Evolutionary conservation across 352 stramenopile species (phyloP).

Genomic region (Phytophthora chlamydospora): DNA sequence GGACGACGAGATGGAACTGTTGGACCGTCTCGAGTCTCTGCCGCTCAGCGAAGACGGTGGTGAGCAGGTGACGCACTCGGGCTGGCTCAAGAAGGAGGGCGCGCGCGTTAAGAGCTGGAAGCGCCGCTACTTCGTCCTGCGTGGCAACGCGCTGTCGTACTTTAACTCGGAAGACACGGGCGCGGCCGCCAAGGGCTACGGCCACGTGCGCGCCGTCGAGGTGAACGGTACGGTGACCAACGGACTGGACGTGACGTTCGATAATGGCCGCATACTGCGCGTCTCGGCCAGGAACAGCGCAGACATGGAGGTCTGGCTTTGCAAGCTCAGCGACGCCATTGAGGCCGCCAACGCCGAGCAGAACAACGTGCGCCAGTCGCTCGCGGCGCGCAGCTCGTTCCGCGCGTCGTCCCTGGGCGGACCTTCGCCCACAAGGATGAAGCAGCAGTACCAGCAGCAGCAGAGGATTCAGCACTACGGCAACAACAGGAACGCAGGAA

Average conservation of each 20-base stretch:
- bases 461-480: constrained; percentile 26
- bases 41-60: constrained; percentile 48
- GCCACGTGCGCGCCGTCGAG: constrained; percentile 76
- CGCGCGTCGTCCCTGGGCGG: constrained; percentile 42
- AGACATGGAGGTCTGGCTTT: constrained; percentile 82
- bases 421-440: constrained; percentile 42
- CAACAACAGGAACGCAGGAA: constrained; percentile 19
- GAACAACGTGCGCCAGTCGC: constrained; percentile 64
- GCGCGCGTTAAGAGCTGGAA: constrained; percentile 85
- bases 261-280: constrained; percentile 75
- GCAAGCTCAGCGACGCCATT: constrained; percentile 74
- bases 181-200: constrained; percentile 78
- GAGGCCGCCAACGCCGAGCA: constrained; percentile 60
- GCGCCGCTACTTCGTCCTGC: constrained; percentile 77
- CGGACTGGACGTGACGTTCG: constrained; percentile 79
- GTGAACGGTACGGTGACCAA: constrained; percentile 66
- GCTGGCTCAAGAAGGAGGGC: constrained; percentile 84
- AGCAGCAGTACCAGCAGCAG: constrained; percentile 29
- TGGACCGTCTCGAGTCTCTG: constrained; percentile 63
- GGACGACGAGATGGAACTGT: constrained; percentile 59
- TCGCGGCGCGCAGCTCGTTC: constrained; percentile 49
- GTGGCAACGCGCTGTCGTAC: constrained; percentile 82
- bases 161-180: constrained; percentile 82
- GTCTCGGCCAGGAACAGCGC: constrained; percentile 63
- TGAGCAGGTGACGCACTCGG: constrained; percentile 67